Conservation (phyloP, 257 asterid species). For the Knoxia roxburghii region DNA sequence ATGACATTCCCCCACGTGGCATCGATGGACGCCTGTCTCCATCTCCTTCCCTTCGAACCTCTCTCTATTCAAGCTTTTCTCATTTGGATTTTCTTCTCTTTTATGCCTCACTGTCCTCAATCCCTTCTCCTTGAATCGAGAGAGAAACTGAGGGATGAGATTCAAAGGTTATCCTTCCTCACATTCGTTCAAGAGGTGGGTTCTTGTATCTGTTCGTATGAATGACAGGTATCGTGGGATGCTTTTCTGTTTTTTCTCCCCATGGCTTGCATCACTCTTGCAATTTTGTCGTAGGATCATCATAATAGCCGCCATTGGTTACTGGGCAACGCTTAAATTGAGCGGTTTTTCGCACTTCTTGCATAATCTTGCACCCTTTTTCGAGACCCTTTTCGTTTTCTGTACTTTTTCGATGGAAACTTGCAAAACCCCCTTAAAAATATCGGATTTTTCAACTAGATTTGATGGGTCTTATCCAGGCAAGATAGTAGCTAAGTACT, state of each 20-base stretch:
- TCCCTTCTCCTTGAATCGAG: background rate
- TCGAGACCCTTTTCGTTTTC: background rate
- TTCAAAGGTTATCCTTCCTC: background rate
- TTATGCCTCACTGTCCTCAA: conserved; percentile 1
- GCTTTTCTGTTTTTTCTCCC: background rate
- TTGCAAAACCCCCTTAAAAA: background rate
- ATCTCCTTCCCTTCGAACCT: conserved; percentile 24
- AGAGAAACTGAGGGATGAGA: background rate
- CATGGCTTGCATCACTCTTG: background rate
- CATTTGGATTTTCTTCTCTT: background rate
- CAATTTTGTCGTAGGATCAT: background rate
- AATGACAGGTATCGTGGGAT: background rate
- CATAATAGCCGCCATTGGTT: conserved; percentile 16
- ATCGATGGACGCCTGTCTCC: conserved; percentile 40
- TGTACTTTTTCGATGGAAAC: background rate
- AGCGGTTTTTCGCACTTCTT: background rate
- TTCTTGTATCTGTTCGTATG: background rate
- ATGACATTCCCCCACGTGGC: conserved; percentile 52
- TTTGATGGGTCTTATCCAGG: no score
- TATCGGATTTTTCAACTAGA: background rate
- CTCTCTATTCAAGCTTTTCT: conserved; percentile 16
- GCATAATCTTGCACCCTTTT: conserved; percentile 1
- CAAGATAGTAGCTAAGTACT: background rate
- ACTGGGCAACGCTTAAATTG: background rate
- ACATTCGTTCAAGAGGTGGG: background rate